Percentiles rank a stretch among this genome's conserved stretches.
Evolutionary conservation across 2,329 filamentous ascomycete species (phyloP).

Genomic region (Epichloe bromicola): DNA sequence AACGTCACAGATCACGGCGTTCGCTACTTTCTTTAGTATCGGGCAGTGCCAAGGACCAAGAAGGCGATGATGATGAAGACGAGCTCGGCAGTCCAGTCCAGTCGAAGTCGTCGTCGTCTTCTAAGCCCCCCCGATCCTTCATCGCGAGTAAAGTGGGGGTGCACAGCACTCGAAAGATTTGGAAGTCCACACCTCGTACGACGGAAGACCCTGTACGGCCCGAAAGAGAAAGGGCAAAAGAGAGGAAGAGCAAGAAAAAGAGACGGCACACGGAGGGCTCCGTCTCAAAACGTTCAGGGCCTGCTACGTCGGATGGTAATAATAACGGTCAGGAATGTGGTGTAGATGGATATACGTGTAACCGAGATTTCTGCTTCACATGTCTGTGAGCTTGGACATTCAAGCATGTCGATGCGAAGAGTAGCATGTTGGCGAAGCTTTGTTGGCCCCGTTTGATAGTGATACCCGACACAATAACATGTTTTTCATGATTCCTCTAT

Average conservation of each 20-base stretch:
- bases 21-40: constrained; percentile 2
- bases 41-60: not conserved
- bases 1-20: constrained; percentile 1
- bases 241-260: constrained; percentile 3
- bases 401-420: not conserved
- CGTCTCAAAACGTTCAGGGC: constrained; percentile 16
- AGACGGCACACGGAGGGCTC: constrained; percentile 2
- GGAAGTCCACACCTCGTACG: constrained; percentile 17
- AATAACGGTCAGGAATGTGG: constrained; percentile 36
- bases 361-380: constrained; percentile 46
- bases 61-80: constrained; percentile 3
- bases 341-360: constrained; percentile 40
- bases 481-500: too few species aligned
- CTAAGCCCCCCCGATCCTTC: constrained; percentile 7
- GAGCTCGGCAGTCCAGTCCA: not conserved
- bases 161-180: constrained; percentile 12
- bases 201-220: constrained; percentile 17
- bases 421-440: too few species aligned
- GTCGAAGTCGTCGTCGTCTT: constrained; percentile 9
- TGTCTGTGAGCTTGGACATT: constrained; percentile 25
- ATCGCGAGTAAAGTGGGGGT: constrained; percentile 8
- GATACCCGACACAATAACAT: too few species aligned
- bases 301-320: constrained; percentile 32
- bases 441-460: not conserved
- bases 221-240: constrained; percentile 10